Conservation (phyloP, 192 early-diverging fungal genomes). For the Geranomyces michiganensis region DNA sequence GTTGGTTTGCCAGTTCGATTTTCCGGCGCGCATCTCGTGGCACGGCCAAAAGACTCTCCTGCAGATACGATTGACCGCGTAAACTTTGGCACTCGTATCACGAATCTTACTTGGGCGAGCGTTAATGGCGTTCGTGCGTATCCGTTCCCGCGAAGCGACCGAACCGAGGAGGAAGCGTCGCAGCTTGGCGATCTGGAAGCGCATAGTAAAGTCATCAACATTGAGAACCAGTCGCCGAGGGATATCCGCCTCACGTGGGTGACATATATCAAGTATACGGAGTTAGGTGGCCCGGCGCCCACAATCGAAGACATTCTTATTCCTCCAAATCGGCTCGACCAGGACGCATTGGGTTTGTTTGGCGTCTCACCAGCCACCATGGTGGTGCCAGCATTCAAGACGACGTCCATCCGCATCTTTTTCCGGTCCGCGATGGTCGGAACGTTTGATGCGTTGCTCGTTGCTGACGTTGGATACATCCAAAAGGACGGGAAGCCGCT, state of each 20-base stretch:
- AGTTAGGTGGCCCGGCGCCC: not conserved
- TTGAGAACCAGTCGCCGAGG: constrained; percentile 56
- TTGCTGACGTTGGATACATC: constrained; percentile 54
- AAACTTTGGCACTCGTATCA: constrained; percentile 54
- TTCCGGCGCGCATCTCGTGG: constrained; percentile 49
- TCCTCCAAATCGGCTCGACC: constrained; percentile 35
- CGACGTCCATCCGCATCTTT: constrained; percentile 34
- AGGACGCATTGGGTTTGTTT: constrained; percentile 29
- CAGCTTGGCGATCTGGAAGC: constrained; percentile 21
- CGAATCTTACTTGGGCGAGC: constrained; percentile 36
- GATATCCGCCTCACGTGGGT: constrained; percentile 48
- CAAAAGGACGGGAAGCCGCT: constrained; percentile 38
- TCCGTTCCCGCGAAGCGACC: constrained; percentile 10
- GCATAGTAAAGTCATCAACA: constrained; percentile 38
- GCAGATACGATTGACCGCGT: constrained; percentile 38
- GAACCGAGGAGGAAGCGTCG: constrained; percentile 5
- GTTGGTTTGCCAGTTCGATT: constrained; percentile 55
- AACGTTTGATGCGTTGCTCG: constrained; percentile 41
- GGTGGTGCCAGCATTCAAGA: constrained; percentile 44
- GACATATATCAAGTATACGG: constrained; percentile 41
- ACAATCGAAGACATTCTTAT: constrained; percentile 30
- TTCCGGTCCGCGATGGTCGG: constrained; percentile 43
- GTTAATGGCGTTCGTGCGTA: constrained; percentile 20
- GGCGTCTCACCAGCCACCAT: constrained; percentile 35
- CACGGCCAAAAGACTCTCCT: constrained; percentile 17